Evolutionary conservation across 768 basidiomycete species (phyloP).

Genomic region (Tricholoma matsutake): DNA sequence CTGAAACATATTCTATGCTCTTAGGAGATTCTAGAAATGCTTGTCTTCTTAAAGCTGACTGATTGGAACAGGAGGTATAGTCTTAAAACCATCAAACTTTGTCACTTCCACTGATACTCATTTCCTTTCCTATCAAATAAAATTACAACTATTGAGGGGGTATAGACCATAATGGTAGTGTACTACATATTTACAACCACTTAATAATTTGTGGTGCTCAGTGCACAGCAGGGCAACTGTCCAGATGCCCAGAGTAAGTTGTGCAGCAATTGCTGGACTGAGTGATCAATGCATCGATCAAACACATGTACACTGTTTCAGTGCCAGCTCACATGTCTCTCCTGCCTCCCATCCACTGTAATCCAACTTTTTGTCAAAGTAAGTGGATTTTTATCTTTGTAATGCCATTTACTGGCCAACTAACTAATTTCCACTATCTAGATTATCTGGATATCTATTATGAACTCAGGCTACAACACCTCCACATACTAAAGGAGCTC

Average conservation of each 20-base stretch:
- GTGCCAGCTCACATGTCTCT: background rate
- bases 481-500: background rate
- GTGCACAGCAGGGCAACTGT: background rate
- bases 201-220: background rate
- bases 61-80: background rate
- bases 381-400: background rate
- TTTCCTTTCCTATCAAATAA: background rate
- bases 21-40: background rate
- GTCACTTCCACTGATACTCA: background rate
- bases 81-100: background rate
- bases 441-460: background rate
- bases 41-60: background rate
- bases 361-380: background rate
- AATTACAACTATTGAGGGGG: background rate
- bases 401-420: background rate
- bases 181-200: background rate
- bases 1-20: background rate
- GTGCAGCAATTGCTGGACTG: background rate
- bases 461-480: background rate
- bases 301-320: background rate
- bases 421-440: background rate
- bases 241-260: background rate
- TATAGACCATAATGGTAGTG: background rate
- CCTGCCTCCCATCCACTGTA: background rate
- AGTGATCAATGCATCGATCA: background rate